A percentile compares a stretch with the other conserved stretches of the same genome.
These are phyloP conservation scores for Fusarium sp. DNA, from an alignment of 2,329 filamentous ascomycete genomes.

Conservation along the genomic window DNA sequence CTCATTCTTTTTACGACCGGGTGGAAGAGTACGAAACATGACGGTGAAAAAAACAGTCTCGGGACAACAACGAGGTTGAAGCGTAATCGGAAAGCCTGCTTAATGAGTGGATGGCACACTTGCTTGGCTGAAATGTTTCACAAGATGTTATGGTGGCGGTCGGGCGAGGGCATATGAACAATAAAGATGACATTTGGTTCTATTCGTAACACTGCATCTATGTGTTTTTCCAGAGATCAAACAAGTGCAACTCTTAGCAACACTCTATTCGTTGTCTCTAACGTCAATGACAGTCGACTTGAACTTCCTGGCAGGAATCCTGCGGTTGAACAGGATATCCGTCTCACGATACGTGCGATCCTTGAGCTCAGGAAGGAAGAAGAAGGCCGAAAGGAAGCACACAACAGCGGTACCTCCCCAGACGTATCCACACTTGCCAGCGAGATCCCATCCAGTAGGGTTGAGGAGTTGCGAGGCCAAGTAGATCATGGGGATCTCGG, in stretches of 20 bases:
- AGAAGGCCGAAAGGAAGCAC: conserved; percentile 63
- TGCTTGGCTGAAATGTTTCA: background rate
- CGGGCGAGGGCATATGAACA: background rate
- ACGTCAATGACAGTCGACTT: conserved; percentile 67
- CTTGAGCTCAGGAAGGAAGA: conserved; percentile 67
- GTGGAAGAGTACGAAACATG: too few relatives aligned
- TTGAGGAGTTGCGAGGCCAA: conserved; percentile 70
- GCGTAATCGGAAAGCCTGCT: background rate
- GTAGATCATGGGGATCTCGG: conserved; percentile 75
- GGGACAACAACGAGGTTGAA: too few relatives aligned
- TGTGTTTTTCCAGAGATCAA: background rate
- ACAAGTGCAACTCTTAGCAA: background rate
- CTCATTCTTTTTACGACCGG: too few relatives aligned
- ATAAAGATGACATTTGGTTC: background rate
- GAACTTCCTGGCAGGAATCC: conserved; percentile 65
- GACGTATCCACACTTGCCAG: conserved; percentile 68
- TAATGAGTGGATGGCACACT: background rate
- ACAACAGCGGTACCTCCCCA: conserved; percentile 68
- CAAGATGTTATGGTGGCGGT: too few relatives aligned
- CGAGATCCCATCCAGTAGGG: conserved; percentile 58
- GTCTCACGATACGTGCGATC: conserved; percentile 68
- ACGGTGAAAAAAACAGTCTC: too few relatives aligned
- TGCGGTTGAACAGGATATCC: conserved; percentile 68
- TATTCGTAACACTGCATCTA: background rate
- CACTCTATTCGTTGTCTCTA: conserved; percentile 68